Percentiles rank a stretch among this genome's conserved stretches.
phyloP scores from a whole-genome alignment of 169 alveolate genomes.

The Cryptosporidium baileyi region DNA sequence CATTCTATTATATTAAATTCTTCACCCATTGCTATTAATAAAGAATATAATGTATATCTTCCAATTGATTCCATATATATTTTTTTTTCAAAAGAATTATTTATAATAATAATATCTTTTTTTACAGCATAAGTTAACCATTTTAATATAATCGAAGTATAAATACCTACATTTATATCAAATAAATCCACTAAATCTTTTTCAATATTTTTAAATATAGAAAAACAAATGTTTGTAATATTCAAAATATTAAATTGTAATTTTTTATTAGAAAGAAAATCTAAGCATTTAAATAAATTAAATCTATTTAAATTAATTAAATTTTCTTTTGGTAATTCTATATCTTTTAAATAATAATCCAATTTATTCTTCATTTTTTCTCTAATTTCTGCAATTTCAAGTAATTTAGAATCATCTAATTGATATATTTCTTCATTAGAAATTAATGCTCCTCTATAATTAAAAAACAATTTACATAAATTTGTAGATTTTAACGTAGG shows the following conservation, averaged over 20 bases:
- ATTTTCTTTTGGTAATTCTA: not conserved
- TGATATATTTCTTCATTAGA: not conserved
- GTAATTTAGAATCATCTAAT: not conserved
- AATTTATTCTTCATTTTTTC: too few species aligned
- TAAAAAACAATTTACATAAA: constrained; percentile 22
- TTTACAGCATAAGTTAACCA: not conserved
- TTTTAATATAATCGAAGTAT: not conserved
- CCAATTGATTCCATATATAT: not conserved
- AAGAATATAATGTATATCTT: not conserved
- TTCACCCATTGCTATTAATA: constrained; percentile 15
- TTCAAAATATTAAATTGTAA: not conserved
- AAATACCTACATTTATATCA: not conserved
- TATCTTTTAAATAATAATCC: not conserved
- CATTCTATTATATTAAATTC: constrained; percentile 24
- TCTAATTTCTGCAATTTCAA: not conserved
- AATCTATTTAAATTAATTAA: constrained; percentile 11
- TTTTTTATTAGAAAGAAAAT: not conserved
- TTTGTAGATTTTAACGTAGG: not conserved
- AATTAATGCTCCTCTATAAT: constrained; percentile 18
- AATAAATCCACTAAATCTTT: constrained; percentile 1
- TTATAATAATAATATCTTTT: not conserved
- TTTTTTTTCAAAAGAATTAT: not conserved
- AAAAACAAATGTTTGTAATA: constrained; percentile 3
- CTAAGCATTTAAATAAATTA: constrained; percentile 13
- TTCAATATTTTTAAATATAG: not conserved